Conservation (phyloP, 2,329 filamentous ascomycete species). For the Penicillium sp. region DNA sequence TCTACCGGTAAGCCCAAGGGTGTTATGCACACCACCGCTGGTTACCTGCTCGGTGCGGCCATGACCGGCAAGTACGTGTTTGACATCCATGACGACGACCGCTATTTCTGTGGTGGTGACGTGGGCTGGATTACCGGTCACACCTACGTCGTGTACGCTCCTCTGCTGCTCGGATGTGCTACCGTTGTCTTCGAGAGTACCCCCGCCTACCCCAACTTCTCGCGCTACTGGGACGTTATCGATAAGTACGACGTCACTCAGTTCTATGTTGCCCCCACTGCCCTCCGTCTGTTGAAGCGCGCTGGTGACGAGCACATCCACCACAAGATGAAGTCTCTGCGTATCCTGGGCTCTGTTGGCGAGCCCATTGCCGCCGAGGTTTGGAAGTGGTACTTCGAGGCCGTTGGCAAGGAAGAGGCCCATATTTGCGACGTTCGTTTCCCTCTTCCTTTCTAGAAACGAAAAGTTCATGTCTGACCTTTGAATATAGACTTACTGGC, state of each 20-base stretch:
- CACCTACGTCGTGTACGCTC: conserved; percentile 97
- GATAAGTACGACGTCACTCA: conserved; percentile 93
- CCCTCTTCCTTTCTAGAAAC: not conserved
- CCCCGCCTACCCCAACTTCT: conserved; percentile 95
- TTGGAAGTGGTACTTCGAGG: conserved; percentile 99
- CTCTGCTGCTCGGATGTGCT: conserved; percentile 84
- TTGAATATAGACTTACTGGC: conserved; percentile 84
- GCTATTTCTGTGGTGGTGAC: conserved; percentile 96
- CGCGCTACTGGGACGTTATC: conserved; percentile 97
- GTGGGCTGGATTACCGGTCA: conserved; percentile 99
- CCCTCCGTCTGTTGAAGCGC: conserved; percentile 87
- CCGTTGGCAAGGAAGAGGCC: conserved; percentile 87
- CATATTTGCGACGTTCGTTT: conserved; percentile 87
- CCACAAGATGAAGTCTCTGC: conserved; percentile 81
- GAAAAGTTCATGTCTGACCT: conserved; percentile 7
- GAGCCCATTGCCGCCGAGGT: conserved; percentile 97
- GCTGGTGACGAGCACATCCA: conserved; percentile 91
- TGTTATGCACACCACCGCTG: conserved; percentile 94
- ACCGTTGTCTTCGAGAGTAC: conserved; percentile 98
- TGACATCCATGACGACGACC: conserved; percentile 90
- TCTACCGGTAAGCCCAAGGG: conserved; percentile 99
- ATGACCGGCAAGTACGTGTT: conserved; percentile 98
- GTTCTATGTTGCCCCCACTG: conserved; percentile 97
- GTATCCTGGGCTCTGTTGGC: conserved; percentile 90
- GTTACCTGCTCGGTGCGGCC: conserved; percentile 91